A percentile compares a stretch with the other conserved stretches of the same genome.
Evolutionary conservation across 2,329 filamentous ascomycete species (phyloP).

Genomic region (Lasiodiplodia sp.): DNA sequence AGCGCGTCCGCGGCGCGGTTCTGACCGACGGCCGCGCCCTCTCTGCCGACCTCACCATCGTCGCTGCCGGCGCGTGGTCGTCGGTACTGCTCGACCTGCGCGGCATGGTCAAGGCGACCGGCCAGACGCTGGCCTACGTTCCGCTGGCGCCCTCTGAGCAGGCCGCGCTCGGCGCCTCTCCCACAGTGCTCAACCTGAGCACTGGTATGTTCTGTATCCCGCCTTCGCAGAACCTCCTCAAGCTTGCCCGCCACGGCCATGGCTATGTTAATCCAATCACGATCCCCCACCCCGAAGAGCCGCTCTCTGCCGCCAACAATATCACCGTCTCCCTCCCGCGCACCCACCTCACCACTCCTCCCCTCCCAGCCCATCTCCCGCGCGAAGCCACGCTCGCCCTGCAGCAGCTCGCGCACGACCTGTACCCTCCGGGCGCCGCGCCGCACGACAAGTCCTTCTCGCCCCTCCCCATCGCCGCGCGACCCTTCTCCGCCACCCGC

Average conservation of each 20-base stretch:
- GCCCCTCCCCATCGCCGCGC: constrained; percentile 40
- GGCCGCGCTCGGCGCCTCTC: constrained; percentile 67
- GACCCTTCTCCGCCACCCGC: constrained; percentile 55
- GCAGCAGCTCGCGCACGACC: constrained; percentile 39
- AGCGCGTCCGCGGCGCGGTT: constrained; percentile 64
- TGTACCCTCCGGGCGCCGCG: constrained; percentile 38
- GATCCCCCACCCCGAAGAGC: constrained; percentile 55
- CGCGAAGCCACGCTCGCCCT: constrained; percentile 42
- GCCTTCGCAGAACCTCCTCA: constrained; percentile 57
- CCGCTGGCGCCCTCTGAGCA: constrained; percentile 77
- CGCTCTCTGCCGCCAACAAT: constrained; percentile 29
- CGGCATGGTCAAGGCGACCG: constrained; percentile 79
- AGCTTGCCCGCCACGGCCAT: constrained; percentile 59
- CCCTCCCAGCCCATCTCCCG: constrained; percentile 39
- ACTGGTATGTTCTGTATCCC: constrained; percentile 79
- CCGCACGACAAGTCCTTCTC: constrained; percentile 32
- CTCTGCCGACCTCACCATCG: constrained; percentile 74
- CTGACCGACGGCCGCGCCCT: constrained; percentile 60
- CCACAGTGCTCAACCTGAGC: constrained; percentile 75
- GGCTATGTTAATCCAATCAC: constrained; percentile 57
- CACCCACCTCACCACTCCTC: constrained; percentile 50
- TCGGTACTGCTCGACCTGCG: constrained; percentile 77
- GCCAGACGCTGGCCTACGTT: constrained; percentile 81
- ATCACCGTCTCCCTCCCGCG: constrained; percentile 59
- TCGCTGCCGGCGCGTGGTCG: constrained; percentile 90